Evolutionary conservation across 176 grass and related monocot species (phyloP).

Genomic region (Triticum dicoccoides): DNA sequence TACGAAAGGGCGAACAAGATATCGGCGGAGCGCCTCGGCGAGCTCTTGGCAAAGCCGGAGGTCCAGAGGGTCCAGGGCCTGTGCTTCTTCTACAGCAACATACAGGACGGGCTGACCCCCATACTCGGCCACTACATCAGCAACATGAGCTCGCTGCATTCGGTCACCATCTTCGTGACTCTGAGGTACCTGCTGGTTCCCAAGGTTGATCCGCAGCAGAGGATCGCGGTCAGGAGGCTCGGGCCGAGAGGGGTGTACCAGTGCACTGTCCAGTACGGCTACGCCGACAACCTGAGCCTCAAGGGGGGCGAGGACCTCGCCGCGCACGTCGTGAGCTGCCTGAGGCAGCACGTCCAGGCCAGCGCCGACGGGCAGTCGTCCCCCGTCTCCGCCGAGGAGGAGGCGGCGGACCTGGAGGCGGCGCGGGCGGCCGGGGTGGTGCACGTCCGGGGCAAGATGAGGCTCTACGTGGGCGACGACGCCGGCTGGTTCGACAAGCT

Average conservation of each 20-base stretch:
- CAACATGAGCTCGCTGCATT: conserved; percentile 70
- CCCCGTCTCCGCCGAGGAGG: background rate
- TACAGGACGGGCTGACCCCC: conserved; percentile 61
- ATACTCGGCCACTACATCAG: conserved; percentile 70
- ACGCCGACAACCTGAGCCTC: conserved; percentile 50
- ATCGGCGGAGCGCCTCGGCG: conserved; percentile 44
- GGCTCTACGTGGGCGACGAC: conserved; percentile 63
- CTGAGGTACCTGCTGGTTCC: conserved; percentile 63
- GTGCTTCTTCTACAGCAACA: conserved; percentile 94
- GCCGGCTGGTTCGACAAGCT: conserved; percentile 53
- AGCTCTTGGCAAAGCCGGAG: conserved; percentile 58
- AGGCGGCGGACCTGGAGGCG: conserved; percentile 47
- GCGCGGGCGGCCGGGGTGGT: conserved; percentile 44
- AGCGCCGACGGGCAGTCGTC: background rate
- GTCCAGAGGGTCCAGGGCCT: conserved; percentile 61
- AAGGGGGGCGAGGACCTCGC: conserved; percentile 39
- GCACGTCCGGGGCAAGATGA: conserved; percentile 73
- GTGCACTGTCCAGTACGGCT: conserved; percentile 66
- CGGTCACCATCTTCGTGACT: conserved; percentile 56
- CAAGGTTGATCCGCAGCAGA: conserved; percentile 54
- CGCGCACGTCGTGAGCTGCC: conserved; percentile 35
- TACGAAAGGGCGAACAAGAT: conserved; percentile 74
- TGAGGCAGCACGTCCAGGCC: conserved; percentile 31
- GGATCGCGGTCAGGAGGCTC: conserved; percentile 52
- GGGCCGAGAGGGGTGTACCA: conserved; percentile 60